Conservation (phyloP, 192 early-diverging fungal species). For the Coemansia sp. region DNA sequence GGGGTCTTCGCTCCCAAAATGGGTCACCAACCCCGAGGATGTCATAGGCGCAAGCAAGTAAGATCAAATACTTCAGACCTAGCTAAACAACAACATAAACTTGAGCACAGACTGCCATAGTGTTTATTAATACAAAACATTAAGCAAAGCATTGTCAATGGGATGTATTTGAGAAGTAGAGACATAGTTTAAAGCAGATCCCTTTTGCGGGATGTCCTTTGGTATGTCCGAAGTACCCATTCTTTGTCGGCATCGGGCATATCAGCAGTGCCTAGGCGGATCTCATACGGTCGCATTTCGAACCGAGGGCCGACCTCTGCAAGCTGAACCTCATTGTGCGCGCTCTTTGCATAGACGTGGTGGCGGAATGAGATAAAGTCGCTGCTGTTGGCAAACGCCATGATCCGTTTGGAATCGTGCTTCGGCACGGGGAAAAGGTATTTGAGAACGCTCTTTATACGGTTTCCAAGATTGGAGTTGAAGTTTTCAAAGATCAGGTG, state of each 20-base stretch:
- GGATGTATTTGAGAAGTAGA: too few relatives aligned
- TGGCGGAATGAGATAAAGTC: slow-evolving; percentile 98
- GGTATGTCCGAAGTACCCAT: slow-evolving; percentile 94
- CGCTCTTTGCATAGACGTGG: slow-evolving; percentile 90
- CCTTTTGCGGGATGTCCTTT: slow-evolving; percentile 80
- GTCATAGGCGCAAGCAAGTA: slow-evolving; percentile 29
- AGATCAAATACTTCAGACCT: neutral
- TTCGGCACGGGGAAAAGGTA: slow-evolving; percentile 98
- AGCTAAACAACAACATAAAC: too few relatives aligned
- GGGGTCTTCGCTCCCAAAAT: slow-evolving; percentile 44
- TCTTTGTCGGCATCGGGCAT: slow-evolving; percentile 93
- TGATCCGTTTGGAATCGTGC: slow-evolving; percentile 91
- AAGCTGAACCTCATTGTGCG: slow-evolving; percentile 86
- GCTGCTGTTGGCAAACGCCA: slow-evolving; percentile 95
- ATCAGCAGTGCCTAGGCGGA: slow-evolving; percentile 93
- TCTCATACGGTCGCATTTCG: slow-evolving; percentile 96
- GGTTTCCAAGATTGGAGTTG: slow-evolving; percentile 77
- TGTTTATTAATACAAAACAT: too few relatives aligned
- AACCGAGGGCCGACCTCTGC: slow-evolving; percentile 98
- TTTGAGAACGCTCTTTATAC: slow-evolving; percentile 87
- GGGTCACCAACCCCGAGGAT: slow-evolving; percentile 51
- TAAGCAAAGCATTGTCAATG: too few relatives aligned
- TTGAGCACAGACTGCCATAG: too few relatives aligned
- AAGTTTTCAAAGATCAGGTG: slow-evolving; percentile 98
- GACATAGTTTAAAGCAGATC: slow-evolving; percentile 61